Base-by-base conservation (phyloP, 805 yeast species). In the Metschnikowia bowlesiae region DNA sequence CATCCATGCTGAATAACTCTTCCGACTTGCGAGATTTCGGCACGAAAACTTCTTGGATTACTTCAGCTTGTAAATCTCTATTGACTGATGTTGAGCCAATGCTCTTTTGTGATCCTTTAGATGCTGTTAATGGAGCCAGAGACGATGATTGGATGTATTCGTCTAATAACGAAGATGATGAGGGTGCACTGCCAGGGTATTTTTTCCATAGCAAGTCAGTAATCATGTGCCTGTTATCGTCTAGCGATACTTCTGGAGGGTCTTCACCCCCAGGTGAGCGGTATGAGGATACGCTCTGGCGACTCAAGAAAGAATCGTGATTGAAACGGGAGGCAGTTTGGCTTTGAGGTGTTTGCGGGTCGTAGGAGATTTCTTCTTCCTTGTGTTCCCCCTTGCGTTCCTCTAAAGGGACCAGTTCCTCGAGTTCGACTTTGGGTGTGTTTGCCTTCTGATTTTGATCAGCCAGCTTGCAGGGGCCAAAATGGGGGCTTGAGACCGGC, bases 221-320 rank as follows among this genome's bases (percentile, higher is more conserved):
- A 32, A 92, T 84, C 49, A 92, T 91, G 66, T 92, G 99, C 51
- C 81, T 84, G 66, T 92, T 92, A 62, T 92, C 98, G 64, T 89
- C 91, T 33, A 92, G 74, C 1, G 87, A 83, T n/a, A 92, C 98
- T 62, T 89, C 97, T 2, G 92, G 87, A 9, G 82, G 74, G 6
- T 44, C 46, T 26, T 44, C 46, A 26, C 45, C 45, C n/a, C 26
- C 38, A 3, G 45, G 37, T 2, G 45, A 42, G 31, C 45, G 45
- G 26, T 42, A 42, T 32, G 45, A 42, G 18, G 38, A 33, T 13
- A 22, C 38, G 7, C 26, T 42, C 22, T 42, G 32, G 29, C 26
- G 8, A 16, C 35, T 39, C 7, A 35, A 34, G 8, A 39, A 44
- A 28, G 46, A 35, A 33, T 34, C 16, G n/a, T 35, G 34, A 9